A percentile compares a stretch with the other conserved stretches of the same genome.
These are phyloP conservation scores for Haplosporangium sp. DNA, from an alignment of 371 early-diverging fungal species.

Conservation along the genomic window DNA sequence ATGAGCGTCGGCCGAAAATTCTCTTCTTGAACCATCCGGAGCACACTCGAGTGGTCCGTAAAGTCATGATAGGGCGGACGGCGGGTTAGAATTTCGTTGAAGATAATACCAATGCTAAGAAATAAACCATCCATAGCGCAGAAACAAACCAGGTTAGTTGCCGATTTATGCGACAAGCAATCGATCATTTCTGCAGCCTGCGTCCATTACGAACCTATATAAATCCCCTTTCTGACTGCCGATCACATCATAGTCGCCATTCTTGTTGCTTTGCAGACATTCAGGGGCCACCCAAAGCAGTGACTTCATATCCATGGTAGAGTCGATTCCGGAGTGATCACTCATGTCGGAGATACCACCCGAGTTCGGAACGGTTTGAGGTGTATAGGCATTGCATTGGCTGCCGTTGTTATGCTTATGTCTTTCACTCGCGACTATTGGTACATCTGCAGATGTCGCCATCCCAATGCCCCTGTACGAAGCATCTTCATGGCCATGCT, in stretches of 20 bases:
- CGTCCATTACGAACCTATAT: slow-evolving; percentile 46
- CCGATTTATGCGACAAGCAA: background rate
- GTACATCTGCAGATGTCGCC: background rate
- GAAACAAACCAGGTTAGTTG: background rate
- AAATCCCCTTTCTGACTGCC: slow-evolving; percentile 58
- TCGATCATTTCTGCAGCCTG: background rate
- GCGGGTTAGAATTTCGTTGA: slow-evolving; percentile 63
- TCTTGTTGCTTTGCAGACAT: slow-evolving; percentile 38
- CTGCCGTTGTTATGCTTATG: slow-evolving; percentile 14
- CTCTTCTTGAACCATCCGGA: slow-evolving; percentile 42
- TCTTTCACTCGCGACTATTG: background rate
- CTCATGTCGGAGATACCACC: slow-evolving; percentile 24
- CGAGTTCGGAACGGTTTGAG: slow-evolving; percentile 2
- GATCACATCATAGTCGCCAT: slow-evolving; percentile 45
- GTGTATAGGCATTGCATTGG: slow-evolving; percentile 6
- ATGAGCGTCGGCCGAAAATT: slow-evolving; percentile 43
- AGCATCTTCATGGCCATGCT: background rate
- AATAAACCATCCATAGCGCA: background rate
- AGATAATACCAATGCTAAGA: slow-evolving; percentile 60
- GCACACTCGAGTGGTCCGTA: slow-evolving; percentile 22
- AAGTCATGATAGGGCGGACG: slow-evolving; percentile 55
- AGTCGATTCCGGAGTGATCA: slow-evolving; percentile 31
- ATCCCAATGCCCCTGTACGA: background rate
- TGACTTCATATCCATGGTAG: slow-evolving; percentile 19
- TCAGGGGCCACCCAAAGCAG: slow-evolving; percentile 63